A percentile compares a stretch with the other conserved stretches of the same genome.
These are phyloP conservation scores for Stephanodiscus minutulus DNA, from an alignment of 108 stramenopile genomes.

Conservation along the genomic window DNA sequence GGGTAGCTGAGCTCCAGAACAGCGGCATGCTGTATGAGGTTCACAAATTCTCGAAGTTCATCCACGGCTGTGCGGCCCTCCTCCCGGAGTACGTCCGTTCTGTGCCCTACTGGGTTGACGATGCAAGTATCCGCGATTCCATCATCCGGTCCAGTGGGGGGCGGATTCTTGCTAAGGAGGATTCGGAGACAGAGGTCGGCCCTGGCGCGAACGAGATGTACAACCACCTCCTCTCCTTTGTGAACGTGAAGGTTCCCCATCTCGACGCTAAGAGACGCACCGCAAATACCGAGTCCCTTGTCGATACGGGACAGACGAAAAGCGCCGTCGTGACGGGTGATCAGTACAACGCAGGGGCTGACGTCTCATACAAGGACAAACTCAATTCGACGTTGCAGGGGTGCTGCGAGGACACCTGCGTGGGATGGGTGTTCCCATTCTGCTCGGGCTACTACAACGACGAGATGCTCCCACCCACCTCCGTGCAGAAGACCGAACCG, in stretches of 20 bases:
- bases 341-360: conserved; percentile 49
- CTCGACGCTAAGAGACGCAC: conserved; percentile 78
- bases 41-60: conserved; percentile 96
- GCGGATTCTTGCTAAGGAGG: conserved; percentile 66
- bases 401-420: conserved; percentile 52
- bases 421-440: conserved; percentile 78
- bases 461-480: conserved; percentile 79
- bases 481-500: conserved; percentile 95
- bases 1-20: conserved; percentile 92
- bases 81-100: conserved; percentile 91
- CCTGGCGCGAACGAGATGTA: conserved; percentile 89
- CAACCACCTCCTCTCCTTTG: conserved; percentile 85
- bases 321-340: conserved; percentile 22
- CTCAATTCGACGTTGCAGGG: conserved; percentile 27
- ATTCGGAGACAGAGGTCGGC: conserved; percentile 59
- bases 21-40: conserved; percentile 90
- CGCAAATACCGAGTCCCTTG: conserved; percentile 51
- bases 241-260: conserved; percentile 69
- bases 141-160: conserved; percentile 80
- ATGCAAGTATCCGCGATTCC: conserved; percentile 88
- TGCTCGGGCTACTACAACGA: conserved; percentile 74
- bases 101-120: conserved; percentile 98
- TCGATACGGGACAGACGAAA: conserved; percentile 17
- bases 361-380: conserved; percentile 49
- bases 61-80: conserved; percentile 88